Percentiles rank a stretch among this genome's conserved stretches.
Evolutionary conservation across 2,329 filamentous ascomycete species (phyloP).

Genomic region (Coniella vitis): DNA sequence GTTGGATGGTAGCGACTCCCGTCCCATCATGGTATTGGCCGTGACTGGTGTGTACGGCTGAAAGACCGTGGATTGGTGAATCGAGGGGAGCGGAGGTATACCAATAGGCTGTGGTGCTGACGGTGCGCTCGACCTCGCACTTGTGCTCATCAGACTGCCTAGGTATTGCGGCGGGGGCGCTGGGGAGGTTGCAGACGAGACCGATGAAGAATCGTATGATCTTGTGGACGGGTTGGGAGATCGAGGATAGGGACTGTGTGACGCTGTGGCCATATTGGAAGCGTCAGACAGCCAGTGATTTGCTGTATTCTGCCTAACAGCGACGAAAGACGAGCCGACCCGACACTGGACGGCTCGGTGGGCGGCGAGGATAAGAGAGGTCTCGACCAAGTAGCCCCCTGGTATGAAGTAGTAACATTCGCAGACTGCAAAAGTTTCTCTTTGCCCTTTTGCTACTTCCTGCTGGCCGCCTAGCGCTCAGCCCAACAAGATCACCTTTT

Average conservation of each 20-base stretch:
- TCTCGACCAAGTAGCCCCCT: constrained; percentile 23
- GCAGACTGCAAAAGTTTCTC: constrained; percentile 20
- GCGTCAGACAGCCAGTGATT: constrained; percentile 25
- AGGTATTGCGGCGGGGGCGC: constrained; percentile 47
- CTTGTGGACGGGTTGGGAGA: constrained; percentile 55
- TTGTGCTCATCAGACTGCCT: constrained; percentile 45
- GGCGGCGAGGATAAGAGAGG: no score
- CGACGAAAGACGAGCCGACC: no score
- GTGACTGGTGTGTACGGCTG: constrained; percentile 48
- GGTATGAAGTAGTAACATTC: constrained; percentile 32
- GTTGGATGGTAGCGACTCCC: constrained; percentile 53
- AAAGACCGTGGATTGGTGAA: constrained; percentile 36
- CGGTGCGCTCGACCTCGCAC: constrained; percentile 41
- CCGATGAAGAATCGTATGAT: constrained; percentile 59
- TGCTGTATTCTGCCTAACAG: no score
- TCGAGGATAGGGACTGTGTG: constrained; percentile 52
- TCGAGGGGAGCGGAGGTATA: constrained; percentile 43
- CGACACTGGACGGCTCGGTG: no score
- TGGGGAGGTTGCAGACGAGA: constrained; percentile 56
- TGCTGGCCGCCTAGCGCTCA: no score
- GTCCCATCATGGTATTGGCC: constrained; percentile 43
- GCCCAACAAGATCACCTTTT: background rate
- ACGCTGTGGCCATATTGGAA: constrained; percentile 48
- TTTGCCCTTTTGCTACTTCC: background rate
- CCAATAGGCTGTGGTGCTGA: constrained; percentile 47